A percentile compares a stretch with the other conserved stretches of the same genome.
These are phyloP conservation scores for Penicillium sp. DNA, from an alignment of 2,329 filamentous ascomycete genomes.

Conservation along the genomic window DNA sequence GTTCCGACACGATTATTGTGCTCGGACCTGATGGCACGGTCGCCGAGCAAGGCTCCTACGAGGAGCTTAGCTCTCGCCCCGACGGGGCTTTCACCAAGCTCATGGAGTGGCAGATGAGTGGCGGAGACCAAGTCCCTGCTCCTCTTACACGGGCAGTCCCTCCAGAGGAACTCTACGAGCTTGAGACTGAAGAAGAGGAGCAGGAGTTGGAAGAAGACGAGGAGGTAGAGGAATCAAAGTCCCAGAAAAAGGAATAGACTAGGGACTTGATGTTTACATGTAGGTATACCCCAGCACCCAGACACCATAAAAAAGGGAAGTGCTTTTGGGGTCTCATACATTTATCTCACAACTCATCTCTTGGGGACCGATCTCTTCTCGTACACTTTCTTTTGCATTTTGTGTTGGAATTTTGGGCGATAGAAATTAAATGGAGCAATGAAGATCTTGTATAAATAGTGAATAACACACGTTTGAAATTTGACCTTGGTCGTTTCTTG, in stretches of 20 bases:
- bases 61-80: conserved; percentile 72
- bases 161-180: conserved; percentile 59
- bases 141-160: conserved; percentile 44
- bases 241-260: conserved; percentile 30
- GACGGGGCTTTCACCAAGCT: conserved; percentile 89
- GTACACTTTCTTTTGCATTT: conserved; percentile 15
- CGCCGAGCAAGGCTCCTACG: conserved; percentile 87
- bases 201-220: conserved; percentile 42
- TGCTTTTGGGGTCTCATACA: conserved; percentile 12
- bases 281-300: not conserved
- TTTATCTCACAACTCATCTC: conserved; percentile 8
- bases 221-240: conserved; percentile 34
- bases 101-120: conserved; percentile 99
- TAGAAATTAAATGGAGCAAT: conserved; percentile 23
- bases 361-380: conserved; percentile 21
- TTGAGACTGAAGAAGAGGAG: conserved; percentile 44
- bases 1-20: conserved; percentile 92
- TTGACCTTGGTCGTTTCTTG: not conserved
- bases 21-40: conserved; percentile 85
- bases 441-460: conserved; percentile 27
- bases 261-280: not conserved
- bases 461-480: conserved; percentile 7
- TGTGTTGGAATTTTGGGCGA: conserved; percentile 20
- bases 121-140: conserved; percentile 63
- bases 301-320: conserved; percentile 3